A percentile compares a stretch with the other conserved stretches of the same genome.
Evolutionary conservation across 1,284 basidiomycete species (phyloP).

Genomic region (Fistulinella cinereoalba): DNA sequence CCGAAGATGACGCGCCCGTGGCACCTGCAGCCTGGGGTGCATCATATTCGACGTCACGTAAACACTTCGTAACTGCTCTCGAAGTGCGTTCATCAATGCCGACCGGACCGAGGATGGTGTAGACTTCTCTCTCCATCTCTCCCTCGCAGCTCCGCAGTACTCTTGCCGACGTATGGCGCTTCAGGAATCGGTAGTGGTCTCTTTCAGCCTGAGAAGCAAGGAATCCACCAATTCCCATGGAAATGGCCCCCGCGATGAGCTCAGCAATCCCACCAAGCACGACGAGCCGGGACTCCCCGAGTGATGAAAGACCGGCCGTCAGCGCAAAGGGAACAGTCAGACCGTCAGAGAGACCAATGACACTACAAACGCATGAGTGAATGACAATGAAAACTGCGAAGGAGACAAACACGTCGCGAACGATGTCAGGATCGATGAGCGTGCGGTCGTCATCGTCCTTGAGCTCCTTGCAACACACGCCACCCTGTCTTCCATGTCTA

Average conservation of each 20-base stretch:
- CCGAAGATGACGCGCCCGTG: conserved; percentile 26
- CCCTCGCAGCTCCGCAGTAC: conserved; percentile 86
- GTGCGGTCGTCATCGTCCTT: conserved; percentile 74
- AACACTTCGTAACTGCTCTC: conserved; percentile 71
- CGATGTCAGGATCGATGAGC: conserved; percentile 80
- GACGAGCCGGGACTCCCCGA: conserved; percentile 86
- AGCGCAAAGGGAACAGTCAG: conserved; percentile 92
- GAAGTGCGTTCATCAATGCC: conserved; percentile 86
- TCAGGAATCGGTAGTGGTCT: conserved; percentile 88
- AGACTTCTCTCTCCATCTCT: conserved; percentile 95
- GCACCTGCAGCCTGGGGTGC: conserved; percentile 25
- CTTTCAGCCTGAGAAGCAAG: conserved; percentile 95
- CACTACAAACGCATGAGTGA: conserved; percentile 43
- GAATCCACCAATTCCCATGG: conserved; percentile 97
- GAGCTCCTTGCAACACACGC: conserved; percentile 81
- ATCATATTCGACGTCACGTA: conserved; percentile 65
- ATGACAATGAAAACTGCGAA: background rate
- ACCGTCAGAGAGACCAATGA: conserved; percentile 96
- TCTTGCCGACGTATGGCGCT: conserved; percentile 71
- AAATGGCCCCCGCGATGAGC: conserved; percentile 92
- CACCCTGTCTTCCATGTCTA: conserved; percentile 50
- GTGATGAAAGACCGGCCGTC: conserved; percentile 85
- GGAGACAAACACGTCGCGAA: conserved; percentile 73
- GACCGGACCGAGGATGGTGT: conserved; percentile 82
- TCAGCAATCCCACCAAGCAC: conserved; percentile 91